Percentiles rank a stretch among this genome's conserved stretches.
These are phyloP conservation scores for Alternaria sp. DNA, from an alignment of 2,329 filamentous ascomycete species.

Conservation along the genomic window DNA sequence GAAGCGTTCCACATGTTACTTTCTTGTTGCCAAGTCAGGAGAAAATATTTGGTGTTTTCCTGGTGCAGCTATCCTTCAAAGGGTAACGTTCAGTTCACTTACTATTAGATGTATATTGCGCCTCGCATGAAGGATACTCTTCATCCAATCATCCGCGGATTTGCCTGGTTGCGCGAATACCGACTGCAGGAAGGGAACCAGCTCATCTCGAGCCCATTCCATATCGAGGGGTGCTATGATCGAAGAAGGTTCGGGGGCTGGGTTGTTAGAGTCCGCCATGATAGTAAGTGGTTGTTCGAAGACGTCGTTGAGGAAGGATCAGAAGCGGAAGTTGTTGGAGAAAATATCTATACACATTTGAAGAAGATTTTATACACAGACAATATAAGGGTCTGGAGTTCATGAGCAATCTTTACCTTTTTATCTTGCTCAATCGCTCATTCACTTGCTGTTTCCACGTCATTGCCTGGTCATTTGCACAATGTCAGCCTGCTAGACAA, in stretches of 20 bases:
- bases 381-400: not conserved
- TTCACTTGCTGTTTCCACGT: not conserved
- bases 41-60: not conserved
- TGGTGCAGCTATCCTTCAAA: not conserved
- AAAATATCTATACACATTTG: not conserved
- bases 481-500: not conserved
- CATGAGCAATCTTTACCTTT: not conserved
- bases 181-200: conserved; percentile 11
- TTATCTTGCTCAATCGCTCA: not conserved
- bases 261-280: not conserved
- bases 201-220: conserved; percentile 12
- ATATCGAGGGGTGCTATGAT: not conserved
- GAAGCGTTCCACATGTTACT: too few species aligned
- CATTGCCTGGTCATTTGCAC: not conserved
- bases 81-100: not conserved
- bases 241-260: not conserved
- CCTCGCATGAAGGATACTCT: not conserved
- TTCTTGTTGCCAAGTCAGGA: not conserved
- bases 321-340: not conserved
- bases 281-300: not conserved
- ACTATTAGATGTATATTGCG: conserved; percentile 1
- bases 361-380: not conserved
- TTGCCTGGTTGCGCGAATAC: not conserved
- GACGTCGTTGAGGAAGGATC: not conserved
- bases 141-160: not conserved